Evolutionary conservation across 768 basidiomycete genomes (phyloP).

Genomic region (Xanthoconium purpureum): DNA sequence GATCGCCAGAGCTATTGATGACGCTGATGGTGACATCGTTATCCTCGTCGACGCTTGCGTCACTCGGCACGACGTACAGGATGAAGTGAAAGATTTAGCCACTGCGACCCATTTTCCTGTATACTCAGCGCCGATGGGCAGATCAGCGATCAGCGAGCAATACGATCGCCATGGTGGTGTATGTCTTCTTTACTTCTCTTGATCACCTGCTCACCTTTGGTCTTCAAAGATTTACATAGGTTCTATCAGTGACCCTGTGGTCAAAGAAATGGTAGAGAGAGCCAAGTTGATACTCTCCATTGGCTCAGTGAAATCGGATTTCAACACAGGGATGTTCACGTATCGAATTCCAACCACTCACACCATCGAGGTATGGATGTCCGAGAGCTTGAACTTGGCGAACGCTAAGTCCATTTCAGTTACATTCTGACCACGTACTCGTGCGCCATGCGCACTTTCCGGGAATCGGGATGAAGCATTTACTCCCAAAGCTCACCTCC

Average conservation of each 20-base stretch:
- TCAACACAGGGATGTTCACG: conserved; percentile 87
- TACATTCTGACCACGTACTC: conserved; percentile 72
- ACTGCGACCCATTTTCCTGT: conserved; percentile 68
- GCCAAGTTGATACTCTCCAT: conserved; percentile 76
- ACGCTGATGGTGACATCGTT: conserved; percentile 58
- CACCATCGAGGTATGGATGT: conserved; percentile 56
- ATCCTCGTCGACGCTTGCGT: conserved; percentile 83
- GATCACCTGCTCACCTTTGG: background rate
- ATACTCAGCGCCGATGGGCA: conserved; percentile 79
- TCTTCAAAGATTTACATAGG: conserved; percentile 70
- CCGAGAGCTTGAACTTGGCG: background rate
- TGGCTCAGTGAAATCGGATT: conserved; percentile 69
- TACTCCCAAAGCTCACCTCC: conserved; percentile 69
- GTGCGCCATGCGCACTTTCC: conserved; percentile 64
- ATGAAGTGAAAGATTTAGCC: conserved; percentile 62
- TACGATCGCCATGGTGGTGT: conserved; percentile 79
- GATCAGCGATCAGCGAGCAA: conserved; percentile 68
- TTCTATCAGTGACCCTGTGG: conserved; percentile 57
- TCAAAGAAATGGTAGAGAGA: conserved; percentile 70
- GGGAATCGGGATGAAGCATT: conserved; percentile 69
- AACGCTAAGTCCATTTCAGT: conserved; percentile 36
- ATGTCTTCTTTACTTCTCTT: conserved; percentile 27
- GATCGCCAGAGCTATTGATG: conserved; percentile 61
- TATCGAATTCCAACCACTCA: conserved; percentile 59
- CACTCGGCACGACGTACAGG: conserved; percentile 62